Base-by-base conservation (phyloP, 495 filamentous ascomycete species). In the Letharia lupina region DNA sequence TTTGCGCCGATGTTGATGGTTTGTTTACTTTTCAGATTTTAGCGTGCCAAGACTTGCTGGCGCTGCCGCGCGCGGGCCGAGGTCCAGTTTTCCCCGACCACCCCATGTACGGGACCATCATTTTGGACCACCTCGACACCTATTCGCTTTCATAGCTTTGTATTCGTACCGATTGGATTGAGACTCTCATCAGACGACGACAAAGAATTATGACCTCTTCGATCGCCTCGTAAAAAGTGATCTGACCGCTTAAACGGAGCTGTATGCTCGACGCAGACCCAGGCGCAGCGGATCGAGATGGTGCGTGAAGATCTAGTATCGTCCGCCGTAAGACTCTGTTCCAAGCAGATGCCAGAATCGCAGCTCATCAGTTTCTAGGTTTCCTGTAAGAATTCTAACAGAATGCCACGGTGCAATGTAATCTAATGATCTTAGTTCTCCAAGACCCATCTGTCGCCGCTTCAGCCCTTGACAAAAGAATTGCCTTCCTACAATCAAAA, bases 401-500 rank as follows among this genome's bases (percentile, higher is more conserved):
- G 37, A 48, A 41, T 44, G 41, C 58, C 60, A 65, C 52, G 31
- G 40, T 59, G 50, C 58, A 44, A 10, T 41, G 28, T 28, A 48
- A 37, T 44, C 39, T 44, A 28, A 42, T 11, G 16, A 37, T 71
- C 73, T 70, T 69, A 97, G 93, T 98, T 74, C 87, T 98, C 61
- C 89, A 90, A 79, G 93, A 99, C 73, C 92, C 94, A 13, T 91
- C 87, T 47, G 92, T 98, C 62, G 84, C 90, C n/a, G 83, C 85
- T 4, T 91, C 93, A 2, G 88, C 95, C n/a, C 78, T 96, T 63
- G 95, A 98, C 69, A 96, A 95, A 77, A 84, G 90, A 64, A 81
- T 97, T 63, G 88, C 91, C 18, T 99, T 99, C 70, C 83, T 99
- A 28, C 89, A 93, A 74, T 96, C 93, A 0, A 99, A 99, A 77